Evolutionary conservation across 306 rosid species (phyloP).

Genomic region (Vigna trinervia): DNA sequence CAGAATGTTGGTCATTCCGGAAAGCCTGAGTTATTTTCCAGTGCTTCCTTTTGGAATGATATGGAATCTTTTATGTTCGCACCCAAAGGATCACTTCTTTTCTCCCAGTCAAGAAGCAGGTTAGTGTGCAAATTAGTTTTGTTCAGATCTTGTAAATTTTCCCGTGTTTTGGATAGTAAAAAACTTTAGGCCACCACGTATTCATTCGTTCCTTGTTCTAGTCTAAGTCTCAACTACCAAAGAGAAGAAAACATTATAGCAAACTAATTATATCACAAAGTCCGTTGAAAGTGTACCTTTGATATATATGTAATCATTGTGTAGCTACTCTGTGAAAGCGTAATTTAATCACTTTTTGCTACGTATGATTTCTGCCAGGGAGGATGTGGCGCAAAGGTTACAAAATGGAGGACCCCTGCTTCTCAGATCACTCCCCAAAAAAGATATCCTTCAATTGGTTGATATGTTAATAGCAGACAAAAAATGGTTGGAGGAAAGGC

Average conservation of each 20-base stretch:
- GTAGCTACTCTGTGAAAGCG: constrained; percentile 18
- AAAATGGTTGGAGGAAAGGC: constrained; percentile 82
- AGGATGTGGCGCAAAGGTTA: constrained; percentile 64
- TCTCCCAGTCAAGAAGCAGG: constrained; percentile 82
- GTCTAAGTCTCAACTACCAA: constrained; percentile 28
- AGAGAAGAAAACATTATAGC: constrained; percentile 11
- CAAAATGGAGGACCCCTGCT: constrained; percentile 59
- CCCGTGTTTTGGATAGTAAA: constrained; percentile 13
- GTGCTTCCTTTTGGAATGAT: constrained; percentile 70
- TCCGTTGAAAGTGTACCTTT: constrained; percentile 9
- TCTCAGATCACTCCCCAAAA: constrained; percentile 55
- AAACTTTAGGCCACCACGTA: neutral
- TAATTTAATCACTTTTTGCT: constrained; percentile 27
- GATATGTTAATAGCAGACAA: constrained; percentile 71
- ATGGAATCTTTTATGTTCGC: constrained; percentile 67
- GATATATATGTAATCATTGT: constrained; percentile 18
- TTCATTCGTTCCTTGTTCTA: constrained; percentile 22
- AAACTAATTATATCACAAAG: constrained; percentile 14
- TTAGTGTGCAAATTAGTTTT: constrained; percentile 43
- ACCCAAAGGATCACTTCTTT: constrained; percentile 60
- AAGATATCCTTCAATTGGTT: constrained; percentile 64
- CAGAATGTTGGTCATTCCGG: constrained; percentile 39
- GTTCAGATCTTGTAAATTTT: constrained; percentile 4
- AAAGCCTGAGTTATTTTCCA: constrained; percentile 61
- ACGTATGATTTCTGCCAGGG: constrained; percentile 57